These are phyloP conservation scores for Hibiscus trionum DNA, from an alignment of 345 rosid species.

Conservation along the genomic window DNA sequence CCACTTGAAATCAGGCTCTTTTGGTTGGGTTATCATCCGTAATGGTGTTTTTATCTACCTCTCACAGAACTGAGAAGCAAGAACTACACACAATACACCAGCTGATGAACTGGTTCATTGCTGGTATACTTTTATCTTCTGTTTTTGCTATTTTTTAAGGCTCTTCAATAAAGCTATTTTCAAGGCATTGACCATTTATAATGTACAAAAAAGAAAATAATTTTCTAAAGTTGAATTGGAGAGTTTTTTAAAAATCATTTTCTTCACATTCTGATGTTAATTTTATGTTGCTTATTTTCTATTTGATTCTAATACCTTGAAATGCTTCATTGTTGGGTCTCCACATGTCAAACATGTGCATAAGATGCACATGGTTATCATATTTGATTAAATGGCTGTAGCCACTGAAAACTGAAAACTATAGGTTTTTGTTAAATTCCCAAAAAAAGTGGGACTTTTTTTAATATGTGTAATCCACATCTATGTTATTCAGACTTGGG, in stretches of 20 bases:
- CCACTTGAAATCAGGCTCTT: slow-evolving; percentile 42
- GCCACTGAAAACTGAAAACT: background rate
- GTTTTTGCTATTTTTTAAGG: background rate
- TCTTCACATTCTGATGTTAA: slow-evolving; percentile 1
- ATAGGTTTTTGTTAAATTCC: background rate
- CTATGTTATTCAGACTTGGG: background rate
- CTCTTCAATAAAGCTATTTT: background rate
- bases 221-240: background rate
- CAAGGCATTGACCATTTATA: background rate
- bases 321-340: background rate
- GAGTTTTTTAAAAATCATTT: background rate
- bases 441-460: background rate
- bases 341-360: background rate
- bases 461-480: background rate
- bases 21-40: slow-evolving; percentile 71
- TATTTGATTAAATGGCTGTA: background rate
- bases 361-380: background rate
- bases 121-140: slow-evolving; percentile 41
- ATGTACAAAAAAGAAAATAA: background rate
- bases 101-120: slow-evolving; percentile 71
- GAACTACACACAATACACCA: slow-evolving; percentile 72
- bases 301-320: background rate
- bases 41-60: slow-evolving; percentile 77
- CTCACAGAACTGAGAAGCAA: slow-evolving; percentile 80
- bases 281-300: background rate